Conservation (phyloP, 495 filamentous ascomycete genomes). For the Trichoderma reesei region DNA sequence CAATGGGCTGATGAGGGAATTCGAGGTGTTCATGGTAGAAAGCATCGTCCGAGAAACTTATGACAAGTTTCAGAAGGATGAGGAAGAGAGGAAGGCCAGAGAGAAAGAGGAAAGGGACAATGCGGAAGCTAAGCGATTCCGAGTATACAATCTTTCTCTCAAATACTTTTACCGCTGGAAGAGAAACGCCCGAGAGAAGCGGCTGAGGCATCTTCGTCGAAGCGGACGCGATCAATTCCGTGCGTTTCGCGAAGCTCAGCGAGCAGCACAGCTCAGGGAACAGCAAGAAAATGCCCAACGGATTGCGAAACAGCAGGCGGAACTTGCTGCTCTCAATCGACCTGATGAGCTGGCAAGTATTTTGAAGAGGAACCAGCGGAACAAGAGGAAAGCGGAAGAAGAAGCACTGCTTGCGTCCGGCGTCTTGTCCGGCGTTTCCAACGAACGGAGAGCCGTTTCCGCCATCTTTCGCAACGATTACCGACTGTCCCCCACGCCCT, state of each 20-base stretch:
- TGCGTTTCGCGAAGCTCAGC: constrained; percentile 22
- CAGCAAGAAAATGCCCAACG: constrained; percentile 17
- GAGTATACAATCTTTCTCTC: constrained; percentile 29
- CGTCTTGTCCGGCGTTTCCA: constrained; percentile 18
- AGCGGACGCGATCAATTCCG: constrained; percentile 22
- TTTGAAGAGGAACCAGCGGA: neutral
- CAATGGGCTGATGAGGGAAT: constrained; percentile 31
- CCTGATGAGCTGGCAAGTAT: neutral
- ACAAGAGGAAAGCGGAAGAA: constrained; percentile 13
- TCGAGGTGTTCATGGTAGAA: constrained; percentile 26
- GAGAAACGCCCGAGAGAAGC: constrained; percentile 23
- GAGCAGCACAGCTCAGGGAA: constrained; percentile 18
- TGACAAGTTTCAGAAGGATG: constrained; percentile 23
- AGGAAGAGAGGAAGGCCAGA: constrained; percentile 25
- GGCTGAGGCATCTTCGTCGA: constrained; percentile 26
- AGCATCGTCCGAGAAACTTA: constrained; percentile 25
- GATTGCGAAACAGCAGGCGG: constrained; percentile 15
- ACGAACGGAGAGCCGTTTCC: constrained; percentile 18
- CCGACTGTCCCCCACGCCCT: neutral
- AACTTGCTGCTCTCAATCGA: neutral
- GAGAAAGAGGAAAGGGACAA: constrained; percentile 34
- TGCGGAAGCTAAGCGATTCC: constrained; percentile 29
- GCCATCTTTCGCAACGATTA: constrained; percentile 13
- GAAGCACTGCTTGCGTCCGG: constrained; percentile 22
- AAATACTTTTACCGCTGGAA: constrained; percentile 43